These are phyloP conservation scores for Nicotiana undulata DNA, from an alignment of 257 asterid species.

Conservation along the genomic window DNA sequence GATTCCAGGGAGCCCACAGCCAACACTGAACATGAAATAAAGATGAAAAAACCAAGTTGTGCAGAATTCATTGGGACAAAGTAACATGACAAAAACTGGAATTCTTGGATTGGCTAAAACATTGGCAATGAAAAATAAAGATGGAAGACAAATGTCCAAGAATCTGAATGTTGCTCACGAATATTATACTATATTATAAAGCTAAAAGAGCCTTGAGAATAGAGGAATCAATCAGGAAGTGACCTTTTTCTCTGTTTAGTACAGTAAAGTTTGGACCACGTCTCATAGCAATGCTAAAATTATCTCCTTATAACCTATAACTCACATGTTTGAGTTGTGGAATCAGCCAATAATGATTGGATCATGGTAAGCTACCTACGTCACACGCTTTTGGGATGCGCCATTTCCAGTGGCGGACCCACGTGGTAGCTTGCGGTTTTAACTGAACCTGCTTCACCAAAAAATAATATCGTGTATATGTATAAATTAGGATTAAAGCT, in stretches of 20 bases:
- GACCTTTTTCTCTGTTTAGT: neutral
- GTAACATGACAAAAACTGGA: neutral
- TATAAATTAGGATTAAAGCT: too few relatives aligned
- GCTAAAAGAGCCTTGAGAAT: neutral
- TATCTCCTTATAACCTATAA: fast-evolving
- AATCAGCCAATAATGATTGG: too few relatives aligned
- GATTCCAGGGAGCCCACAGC: neutral
- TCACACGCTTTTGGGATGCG: fast-evolving
- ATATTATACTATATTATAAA: too few relatives aligned
- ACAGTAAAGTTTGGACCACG: fast-evolving
- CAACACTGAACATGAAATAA: neutral
- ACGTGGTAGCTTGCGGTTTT: too few relatives aligned
- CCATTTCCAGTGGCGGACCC: too few relatives aligned
- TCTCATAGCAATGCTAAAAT: too few relatives aligned
- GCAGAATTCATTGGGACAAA: neutral
- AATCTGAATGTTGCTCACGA: neutral
- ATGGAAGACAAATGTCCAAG: neutral
- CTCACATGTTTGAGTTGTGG: too few relatives aligned
- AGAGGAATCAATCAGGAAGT: neutral
- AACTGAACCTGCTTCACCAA: too few relatives aligned
- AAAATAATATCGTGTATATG: too few relatives aligned
- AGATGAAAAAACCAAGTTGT: neutral
- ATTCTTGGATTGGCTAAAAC: neutral
- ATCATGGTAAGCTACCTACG: fast-evolving
- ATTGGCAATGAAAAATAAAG: neutral